Conservation (phyloP, 164 flowering plant species). For the Aristolochia fimbriata region DNA sequence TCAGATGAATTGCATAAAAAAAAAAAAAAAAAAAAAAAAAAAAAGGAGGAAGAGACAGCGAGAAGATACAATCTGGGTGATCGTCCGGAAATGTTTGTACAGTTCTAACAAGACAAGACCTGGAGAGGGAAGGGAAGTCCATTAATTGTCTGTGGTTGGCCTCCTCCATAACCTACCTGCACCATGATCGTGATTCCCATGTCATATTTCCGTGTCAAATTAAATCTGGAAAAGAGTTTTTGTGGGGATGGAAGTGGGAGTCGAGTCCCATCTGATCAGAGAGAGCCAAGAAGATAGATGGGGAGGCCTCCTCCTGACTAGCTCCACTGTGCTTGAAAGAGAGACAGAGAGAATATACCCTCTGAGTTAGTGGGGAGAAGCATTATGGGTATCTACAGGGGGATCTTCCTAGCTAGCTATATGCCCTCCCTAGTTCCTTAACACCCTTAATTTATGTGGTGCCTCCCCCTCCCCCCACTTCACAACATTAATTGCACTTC, state of each 20-base stretch:
- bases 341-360: constrained; percentile 22
- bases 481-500: constrained; percentile 13
- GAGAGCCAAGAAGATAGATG: too few relatives aligned
- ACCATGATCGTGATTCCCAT: constrained; percentile 1
- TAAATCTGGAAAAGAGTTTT: constrained; percentile 13
- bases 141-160: too few relatives aligned
- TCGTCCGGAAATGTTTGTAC: too few relatives aligned
- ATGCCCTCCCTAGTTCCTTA: neutral
- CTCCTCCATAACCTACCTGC: neutral
- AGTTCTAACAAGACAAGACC: too few relatives aligned
- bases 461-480: constrained; percentile 12
- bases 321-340: neutral
- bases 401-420: constrained; percentile 3
- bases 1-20: too few relatives aligned
- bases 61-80: too few relatives aligned
- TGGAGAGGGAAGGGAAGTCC: too few relatives aligned
- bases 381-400: constrained; percentile 28
- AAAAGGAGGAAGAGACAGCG: too few relatives aligned
- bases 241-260: constrained; percentile 25
- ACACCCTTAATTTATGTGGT: constrained; percentile 18
- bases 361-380: constrained; percentile 40
- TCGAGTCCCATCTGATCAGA: constrained; percentile 18
- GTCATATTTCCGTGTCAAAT: constrained; percentile 11
- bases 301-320: constrained; percentile 8
- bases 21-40: too few relatives aligned